phyloP scores from a whole-genome alignment of 2,329 filamentous ascomycete genomes.

The Fusarium irregulare region DNA sequence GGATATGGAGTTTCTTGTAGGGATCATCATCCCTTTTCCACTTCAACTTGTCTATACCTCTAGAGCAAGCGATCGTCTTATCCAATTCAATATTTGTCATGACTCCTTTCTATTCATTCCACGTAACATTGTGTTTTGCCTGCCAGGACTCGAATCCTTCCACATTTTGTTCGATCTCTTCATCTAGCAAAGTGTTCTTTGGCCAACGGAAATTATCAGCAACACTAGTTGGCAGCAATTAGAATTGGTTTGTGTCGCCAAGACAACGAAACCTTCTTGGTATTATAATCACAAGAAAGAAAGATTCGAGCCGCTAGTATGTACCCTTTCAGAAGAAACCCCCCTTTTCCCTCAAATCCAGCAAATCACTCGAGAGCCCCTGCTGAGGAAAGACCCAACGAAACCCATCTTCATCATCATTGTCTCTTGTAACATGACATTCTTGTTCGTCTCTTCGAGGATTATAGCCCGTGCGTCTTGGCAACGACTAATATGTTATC shows the following conservation, averaged over 20 bases:
- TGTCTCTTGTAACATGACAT: constrained; percentile 40
- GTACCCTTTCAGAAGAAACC: constrained; percentile 27
- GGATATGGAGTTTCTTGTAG: constrained; percentile 36
- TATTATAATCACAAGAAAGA: constrained; percentile 32
- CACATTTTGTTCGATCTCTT: not conserved
- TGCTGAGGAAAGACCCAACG: constrained; percentile 29
- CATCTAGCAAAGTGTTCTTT: constrained; percentile 1
- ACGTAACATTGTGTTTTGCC: not conserved
- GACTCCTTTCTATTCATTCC: not conserved
- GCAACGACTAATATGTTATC: constrained; percentile 10
- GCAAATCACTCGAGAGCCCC: constrained; percentile 31
- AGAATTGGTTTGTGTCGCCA: constrained; percentile 11
- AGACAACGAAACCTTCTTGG: constrained; percentile 15
- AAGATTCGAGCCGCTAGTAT: constrained; percentile 42
- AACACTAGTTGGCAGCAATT: not conserved
- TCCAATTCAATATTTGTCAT: constrained; percentile 32
- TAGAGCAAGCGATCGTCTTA: constrained; percentile 45
- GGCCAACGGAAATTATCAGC: constrained; percentile 17
- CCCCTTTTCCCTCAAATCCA: constrained; percentile 20
- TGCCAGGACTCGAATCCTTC: not conserved
- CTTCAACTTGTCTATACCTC: constrained; percentile 41
- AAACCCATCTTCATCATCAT: constrained; percentile 38
- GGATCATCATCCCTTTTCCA: constrained; percentile 25
- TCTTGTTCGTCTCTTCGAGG: constrained; percentile 36
- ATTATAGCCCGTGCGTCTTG: not conserved